A percentile compares a stretch with the other conserved stretches of the same genome.
These are phyloP conservation scores for Macrocystidia cucumis DNA, from an alignment of 1,284 basidiomycete species.

Conservation along the genomic window DNA sequence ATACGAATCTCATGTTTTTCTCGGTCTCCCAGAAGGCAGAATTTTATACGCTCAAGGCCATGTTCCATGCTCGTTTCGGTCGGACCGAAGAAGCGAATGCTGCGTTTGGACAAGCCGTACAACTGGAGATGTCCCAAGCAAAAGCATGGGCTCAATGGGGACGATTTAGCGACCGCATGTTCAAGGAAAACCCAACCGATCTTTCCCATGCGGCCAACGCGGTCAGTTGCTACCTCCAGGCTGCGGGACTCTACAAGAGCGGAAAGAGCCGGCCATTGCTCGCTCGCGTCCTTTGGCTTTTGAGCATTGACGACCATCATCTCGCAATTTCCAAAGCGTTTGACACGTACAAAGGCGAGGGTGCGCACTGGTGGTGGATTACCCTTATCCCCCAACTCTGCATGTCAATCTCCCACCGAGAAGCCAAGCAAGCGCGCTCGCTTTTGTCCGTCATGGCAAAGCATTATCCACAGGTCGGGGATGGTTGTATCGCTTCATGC, in stretches of 20 bases:
- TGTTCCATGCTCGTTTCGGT: conserved; percentile 91
- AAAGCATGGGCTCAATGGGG: conserved; percentile 99
- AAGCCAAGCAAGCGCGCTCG: conserved; percentile 89
- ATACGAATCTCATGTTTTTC: conserved; percentile 99
- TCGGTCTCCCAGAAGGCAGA: conserved; percentile 93
- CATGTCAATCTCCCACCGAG: conserved; percentile 83
- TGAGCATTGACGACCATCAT: conserved; percentile 84
- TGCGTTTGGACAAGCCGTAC: conserved; percentile 93
- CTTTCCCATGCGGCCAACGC: conserved; percentile 82
- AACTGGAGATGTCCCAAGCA: conserved; percentile 91
- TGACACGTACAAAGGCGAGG: conserved; percentile 95
- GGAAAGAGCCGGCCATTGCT: conserved; percentile 91
- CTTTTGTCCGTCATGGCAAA: conserved; percentile 90
- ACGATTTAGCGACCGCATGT: conserved; percentile 88
- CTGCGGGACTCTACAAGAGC: conserved; percentile 93
- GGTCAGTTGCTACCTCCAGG: conserved; percentile 97
- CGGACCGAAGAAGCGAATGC: conserved; percentile 89
- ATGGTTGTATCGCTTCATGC: conserved; percentile 4
- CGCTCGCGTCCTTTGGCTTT: conserved; percentile 92
- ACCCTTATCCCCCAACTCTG: conserved; percentile 96
- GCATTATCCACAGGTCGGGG: conserved; percentile 82
- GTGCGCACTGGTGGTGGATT: conserved; percentile 99
- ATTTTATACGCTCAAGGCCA: conserved; percentile 99
- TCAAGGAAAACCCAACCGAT: conserved; percentile 76
- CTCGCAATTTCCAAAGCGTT: conserved; percentile 84